A percentile compares a stretch with the other conserved stretches of the same genome.
phyloP scores from a whole-genome alignment of 768 basidiomycete genomes.

The Boletus vermiculosoides region DNA sequence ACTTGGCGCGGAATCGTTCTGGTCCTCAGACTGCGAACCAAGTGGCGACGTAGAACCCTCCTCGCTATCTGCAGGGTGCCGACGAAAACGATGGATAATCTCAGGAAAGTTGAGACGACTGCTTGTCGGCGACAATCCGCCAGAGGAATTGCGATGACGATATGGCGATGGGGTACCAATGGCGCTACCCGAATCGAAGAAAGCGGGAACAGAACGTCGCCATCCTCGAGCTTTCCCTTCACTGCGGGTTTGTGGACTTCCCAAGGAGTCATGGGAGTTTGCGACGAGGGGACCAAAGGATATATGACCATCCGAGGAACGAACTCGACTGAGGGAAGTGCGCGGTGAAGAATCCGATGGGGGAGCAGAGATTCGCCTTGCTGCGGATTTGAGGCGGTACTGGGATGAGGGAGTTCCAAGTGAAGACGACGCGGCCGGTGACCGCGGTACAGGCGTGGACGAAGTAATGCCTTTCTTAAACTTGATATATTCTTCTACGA shows the following conservation, averaged over 20 bases:
- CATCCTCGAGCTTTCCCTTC: slow-evolving; percentile 35
- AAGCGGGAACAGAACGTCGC: slow-evolving; percentile 29
- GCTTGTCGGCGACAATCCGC: slow-evolving; percentile 43
- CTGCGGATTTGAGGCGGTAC: slow-evolving; percentile 9
- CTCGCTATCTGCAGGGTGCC: slow-evolving; percentile 42
- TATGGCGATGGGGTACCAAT: slow-evolving; percentile 36
- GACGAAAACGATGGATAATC: slow-evolving; percentile 36
- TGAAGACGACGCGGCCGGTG: slow-evolving; percentile 14
- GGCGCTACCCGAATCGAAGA: slow-evolving; percentile 35
- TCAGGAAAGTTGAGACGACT: slow-evolving; percentile 42
- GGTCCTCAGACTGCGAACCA: slow-evolving; percentile 47
- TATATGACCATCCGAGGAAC: slow-evolving; percentile 47
- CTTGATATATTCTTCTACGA: slow-evolving; percentile 64
- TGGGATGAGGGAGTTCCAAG: slow-evolving; percentile 12
- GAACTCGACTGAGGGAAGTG: slow-evolving; percentile 39
- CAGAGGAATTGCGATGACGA: slow-evolving; percentile 24
- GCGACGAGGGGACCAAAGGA: slow-evolving; percentile 60
- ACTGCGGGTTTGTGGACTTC: slow-evolving; percentile 44
- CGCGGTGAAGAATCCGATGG: slow-evolving; percentile 41
- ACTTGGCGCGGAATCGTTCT: slow-evolving; percentile 28
- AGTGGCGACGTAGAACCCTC: slow-evolving; percentile 46
- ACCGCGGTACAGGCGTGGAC: slow-evolving; percentile 15
- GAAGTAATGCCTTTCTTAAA: slow-evolving; percentile 33
- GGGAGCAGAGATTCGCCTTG: slow-evolving; percentile 28
- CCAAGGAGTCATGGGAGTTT: slow-evolving; percentile 45